Conservation (phyloP, 768 basidiomycete genomes). For the Boletus pseudopeckii region DNA sequence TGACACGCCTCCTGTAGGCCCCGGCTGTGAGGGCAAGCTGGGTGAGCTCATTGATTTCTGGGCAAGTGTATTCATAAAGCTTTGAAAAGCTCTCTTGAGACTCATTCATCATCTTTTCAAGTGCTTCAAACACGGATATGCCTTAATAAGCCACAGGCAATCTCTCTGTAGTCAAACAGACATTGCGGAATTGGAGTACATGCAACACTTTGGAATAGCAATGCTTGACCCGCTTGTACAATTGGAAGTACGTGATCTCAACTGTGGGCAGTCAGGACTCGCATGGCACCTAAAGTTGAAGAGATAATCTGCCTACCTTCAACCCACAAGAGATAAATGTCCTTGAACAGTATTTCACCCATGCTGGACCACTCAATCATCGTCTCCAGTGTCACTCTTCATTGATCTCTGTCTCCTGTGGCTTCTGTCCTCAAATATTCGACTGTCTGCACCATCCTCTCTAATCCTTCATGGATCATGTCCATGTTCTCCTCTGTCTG, state of each 20-base stretch:
- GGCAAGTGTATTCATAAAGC: slow-evolving; percentile 76
- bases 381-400: slow-evolving; percentile 69
- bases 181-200: slow-evolving; percentile 71
- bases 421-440: slow-evolving; percentile 49
- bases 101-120: slow-evolving; percentile 76
- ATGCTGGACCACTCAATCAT: slow-evolving; percentile 69
- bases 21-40: slow-evolving; percentile 65
- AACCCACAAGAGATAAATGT: slow-evolving; percentile 75
- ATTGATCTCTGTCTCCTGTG: slow-evolving; percentile 37
- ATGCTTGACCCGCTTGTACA: slow-evolving; percentile 80
- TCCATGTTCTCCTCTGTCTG: slow-evolving; percentile 40
- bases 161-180: slow-evolving; percentile 49
- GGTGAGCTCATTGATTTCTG: slow-evolving; percentile 71
- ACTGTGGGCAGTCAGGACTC: slow-evolving; percentile 35
- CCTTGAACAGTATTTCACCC: slow-evolving; percentile 48
- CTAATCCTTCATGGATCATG: slow-evolving; percentile 45
- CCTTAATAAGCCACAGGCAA: slow-evolving; percentile 15
- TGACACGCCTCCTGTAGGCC: slow-evolving; percentile 79
- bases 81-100: slow-evolving; percentile 68
- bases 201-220: slow-evolving; percentile 77
- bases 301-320: slow-evolving; percentile 53
- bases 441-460: slow-evolving; percentile 44
- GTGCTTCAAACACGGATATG: slow-evolving; percentile 37
- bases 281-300: not conserved
- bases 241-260: slow-evolving; percentile 75